A percentile compares a stretch with the other conserved stretches of the same genome.
phyloP scores from a whole-genome alignment of 139 green algal species.

The Tetratostichococcus sp. region DNA sequence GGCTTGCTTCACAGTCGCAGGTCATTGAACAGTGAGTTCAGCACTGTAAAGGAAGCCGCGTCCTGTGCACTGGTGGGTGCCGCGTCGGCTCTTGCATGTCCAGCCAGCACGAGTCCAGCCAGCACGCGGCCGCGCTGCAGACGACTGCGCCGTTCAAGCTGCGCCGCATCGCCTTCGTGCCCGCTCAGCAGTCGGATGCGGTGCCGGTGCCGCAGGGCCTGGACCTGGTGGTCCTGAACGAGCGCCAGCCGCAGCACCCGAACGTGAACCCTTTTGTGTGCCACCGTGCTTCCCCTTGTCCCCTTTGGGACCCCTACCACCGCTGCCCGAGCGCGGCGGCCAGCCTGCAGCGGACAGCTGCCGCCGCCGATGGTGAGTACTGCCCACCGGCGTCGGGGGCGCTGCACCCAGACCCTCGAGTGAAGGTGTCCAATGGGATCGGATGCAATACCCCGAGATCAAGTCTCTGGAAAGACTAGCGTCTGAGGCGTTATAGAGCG shows the following conservation, averaged over 20 bases:
- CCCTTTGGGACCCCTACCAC: constrained; percentile 24
- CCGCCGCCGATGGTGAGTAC: too few relatives aligned
- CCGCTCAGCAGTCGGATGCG: constrained; percentile 40
- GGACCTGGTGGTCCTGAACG: constrained; percentile 52
- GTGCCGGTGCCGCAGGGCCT: constrained; percentile 27
- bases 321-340: neutral
- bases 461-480: too few relatives aligned
- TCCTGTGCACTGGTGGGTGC: too few relatives aligned
- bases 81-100: neutral
- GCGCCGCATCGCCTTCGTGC: constrained; percentile 59
- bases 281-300: neutral
- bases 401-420: too few relatives aligned
- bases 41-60: too few relatives aligned
- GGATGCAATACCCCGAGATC: too few relatives aligned
- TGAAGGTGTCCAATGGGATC: too few relatives aligned
- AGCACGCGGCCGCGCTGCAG: neutral
- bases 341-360: neutral
- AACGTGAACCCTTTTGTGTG: too few relatives aligned
- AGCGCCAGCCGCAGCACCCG: constrained; percentile 14
- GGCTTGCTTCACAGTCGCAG: too few relatives aligned
- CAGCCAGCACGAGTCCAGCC: neutral
- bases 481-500: too few relatives aligned
- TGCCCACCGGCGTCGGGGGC: too few relatives aligned
- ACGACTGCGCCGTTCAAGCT: constrained; percentile 11
- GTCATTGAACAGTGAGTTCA: too few relatives aligned